Conservation (phyloP, 2,329 filamentous ascomycete species). For the Penicillium sp. region DNA sequence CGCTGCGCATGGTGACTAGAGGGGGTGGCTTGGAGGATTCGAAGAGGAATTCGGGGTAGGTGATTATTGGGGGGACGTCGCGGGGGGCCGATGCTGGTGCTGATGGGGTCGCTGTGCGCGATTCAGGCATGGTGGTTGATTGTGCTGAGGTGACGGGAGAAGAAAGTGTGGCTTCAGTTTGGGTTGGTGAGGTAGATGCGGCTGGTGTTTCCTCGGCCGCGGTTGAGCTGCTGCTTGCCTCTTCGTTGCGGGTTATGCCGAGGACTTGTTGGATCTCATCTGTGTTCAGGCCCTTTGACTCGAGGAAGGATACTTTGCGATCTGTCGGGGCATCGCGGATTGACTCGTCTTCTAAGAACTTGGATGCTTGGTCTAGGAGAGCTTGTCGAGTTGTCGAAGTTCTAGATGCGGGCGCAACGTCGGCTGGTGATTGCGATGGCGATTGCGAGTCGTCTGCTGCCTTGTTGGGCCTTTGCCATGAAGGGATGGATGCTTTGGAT, state of each 20-base stretch:
- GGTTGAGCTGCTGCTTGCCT: conserved; percentile 22
- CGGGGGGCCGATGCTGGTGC: conserved; percentile 25
- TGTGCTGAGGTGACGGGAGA: conserved; percentile 9
- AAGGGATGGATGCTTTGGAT: conserved; percentile 38
- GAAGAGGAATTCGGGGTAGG: conserved; percentile 63
- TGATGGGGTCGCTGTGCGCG: conserved; percentile 16
- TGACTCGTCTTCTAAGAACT: conserved; percentile 70
- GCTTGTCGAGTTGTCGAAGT: conserved; percentile 26
- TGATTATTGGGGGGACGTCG: conserved; percentile 60
- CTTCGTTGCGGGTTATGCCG: conserved; percentile 36
- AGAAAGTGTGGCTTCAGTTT: conserved; percentile 9
- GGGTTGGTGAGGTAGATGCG: conserved; percentile 8
- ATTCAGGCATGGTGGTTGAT: conserved; percentile 16
- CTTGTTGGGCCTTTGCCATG: conserved; percentile 36
- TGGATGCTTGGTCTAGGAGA: conserved; percentile 64
- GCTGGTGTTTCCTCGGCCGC: conserved; percentile 12
- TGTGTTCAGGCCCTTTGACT: conserved; percentile 67
- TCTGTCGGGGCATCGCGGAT: conserved; percentile 66
- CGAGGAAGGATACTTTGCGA: conserved; percentile 71
- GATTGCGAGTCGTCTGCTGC: conserved; percentile 33
- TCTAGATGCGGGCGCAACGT: conserved; percentile 22
- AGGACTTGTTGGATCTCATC: conserved; percentile 68
- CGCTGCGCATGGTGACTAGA: conserved; percentile 55
- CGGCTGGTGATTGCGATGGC: conserved; percentile 21
- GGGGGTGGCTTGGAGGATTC: conserved; percentile 58